Evolutionary conservation across 768 basidiomycete genomes (phyloP).

Genomic region (Lactarius trivialis): DNA sequence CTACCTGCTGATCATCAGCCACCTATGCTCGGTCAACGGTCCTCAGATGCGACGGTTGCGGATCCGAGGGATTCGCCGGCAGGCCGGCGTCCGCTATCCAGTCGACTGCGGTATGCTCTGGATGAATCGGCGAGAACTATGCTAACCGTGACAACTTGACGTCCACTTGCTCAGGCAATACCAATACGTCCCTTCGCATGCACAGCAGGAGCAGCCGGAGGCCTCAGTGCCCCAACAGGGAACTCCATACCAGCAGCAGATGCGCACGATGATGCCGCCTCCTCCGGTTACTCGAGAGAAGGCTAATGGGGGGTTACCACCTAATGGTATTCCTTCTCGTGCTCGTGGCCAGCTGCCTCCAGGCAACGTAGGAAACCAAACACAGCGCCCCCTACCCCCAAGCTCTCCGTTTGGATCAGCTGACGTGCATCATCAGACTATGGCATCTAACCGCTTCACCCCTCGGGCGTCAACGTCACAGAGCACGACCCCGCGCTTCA

Average conservation of each 20-base stretch:
- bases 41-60: constrained; percentile 4
- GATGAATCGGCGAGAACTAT: background rate
- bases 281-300: constrained; percentile 25
- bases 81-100: constrained; percentile 41
- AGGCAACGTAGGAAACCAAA: background rate
- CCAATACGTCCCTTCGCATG: constrained; percentile 50
- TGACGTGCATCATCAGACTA: background rate
- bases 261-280: constrained; percentile 29
- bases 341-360: background rate
- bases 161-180: constrained; percentile 46
- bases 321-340: background rate
- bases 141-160: background rate
- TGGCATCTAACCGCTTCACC: constrained; percentile 4
- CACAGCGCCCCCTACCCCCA: background rate
- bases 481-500: constrained; percentile 4
- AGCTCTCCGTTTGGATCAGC: background rate
- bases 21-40: constrained; percentile 35
- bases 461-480: constrained; percentile 16
- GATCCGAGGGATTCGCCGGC: constrained; percentile 8
- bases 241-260: constrained; percentile 19
- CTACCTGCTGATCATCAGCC: constrained; percentile 54
- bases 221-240: constrained; percentile 27
- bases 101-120: constrained; percentile 43
- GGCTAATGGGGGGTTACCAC: background rate
- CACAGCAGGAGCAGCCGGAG: constrained; percentile 35